Evolutionary conservation across 2,329 filamentous ascomycete species (phyloP).

Genomic region (Cercospora beticola): DNA sequence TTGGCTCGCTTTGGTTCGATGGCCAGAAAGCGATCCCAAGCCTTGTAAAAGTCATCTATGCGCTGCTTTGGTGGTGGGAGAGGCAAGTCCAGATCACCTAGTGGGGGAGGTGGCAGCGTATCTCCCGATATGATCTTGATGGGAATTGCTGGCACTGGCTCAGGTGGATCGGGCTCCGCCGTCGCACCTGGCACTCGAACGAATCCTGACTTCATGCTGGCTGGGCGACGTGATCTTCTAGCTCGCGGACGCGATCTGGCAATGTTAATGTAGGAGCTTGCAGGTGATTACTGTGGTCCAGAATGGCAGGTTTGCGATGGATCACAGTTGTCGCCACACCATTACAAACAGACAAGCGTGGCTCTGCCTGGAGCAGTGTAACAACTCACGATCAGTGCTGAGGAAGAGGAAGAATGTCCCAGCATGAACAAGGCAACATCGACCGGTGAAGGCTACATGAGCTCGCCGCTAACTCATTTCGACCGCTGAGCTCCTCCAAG

Average conservation of each 20-base stretch:
- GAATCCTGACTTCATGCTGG: conserved; percentile 24
- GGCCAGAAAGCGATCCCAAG: conserved; percentile 37
- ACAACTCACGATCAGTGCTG: not conserved
- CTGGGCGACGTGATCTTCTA: not conserved
- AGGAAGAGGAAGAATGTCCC: not conserved
- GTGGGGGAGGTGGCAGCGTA: conserved; percentile 16
- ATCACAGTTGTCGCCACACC: not conserved
- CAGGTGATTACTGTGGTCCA: not conserved
- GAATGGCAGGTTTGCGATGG: not conserved
- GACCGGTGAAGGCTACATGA: conserved; percentile 5
- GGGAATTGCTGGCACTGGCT: conserved; percentile 28
- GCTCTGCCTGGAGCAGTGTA: not conserved
- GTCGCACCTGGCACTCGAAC: conserved; percentile 11
- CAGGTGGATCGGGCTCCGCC: conserved; percentile 25
- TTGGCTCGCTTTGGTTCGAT: conserved; percentile 33
- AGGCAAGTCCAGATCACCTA: conserved; percentile 11
- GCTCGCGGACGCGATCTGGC: not conserved
- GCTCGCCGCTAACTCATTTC: not conserved
- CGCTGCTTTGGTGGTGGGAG: conserved; percentile 16
- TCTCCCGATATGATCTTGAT: conserved; percentile 30
- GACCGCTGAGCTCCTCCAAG: not conserved
- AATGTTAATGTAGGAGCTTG: not conserved
- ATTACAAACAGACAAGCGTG: not conserved
- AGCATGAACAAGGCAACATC: not conserved
- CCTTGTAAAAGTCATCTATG: conserved; percentile 30